phyloP scores from a whole-genome alignment of 441 rosid species.

The Biscutella laevigata region DNA sequence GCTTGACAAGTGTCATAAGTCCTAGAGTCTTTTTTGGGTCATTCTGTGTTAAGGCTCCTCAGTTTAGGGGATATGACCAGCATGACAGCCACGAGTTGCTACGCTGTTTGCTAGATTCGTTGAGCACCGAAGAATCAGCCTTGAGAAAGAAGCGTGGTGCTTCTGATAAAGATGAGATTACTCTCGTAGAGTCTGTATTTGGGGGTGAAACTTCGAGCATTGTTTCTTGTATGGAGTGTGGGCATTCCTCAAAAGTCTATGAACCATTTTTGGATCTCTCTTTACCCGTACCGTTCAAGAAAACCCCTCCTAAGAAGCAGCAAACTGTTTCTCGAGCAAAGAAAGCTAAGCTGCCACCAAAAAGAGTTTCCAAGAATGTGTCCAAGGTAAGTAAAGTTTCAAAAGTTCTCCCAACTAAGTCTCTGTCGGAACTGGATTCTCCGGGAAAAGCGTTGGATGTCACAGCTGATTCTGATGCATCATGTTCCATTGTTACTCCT shows the following conservation, averaged over 20 bases:
- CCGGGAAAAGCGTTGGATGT: conserved; percentile 29
- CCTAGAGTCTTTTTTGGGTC: conserved; percentile 59
- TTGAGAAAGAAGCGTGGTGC: conserved; percentile 36
- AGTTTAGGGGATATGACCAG: conserved; percentile 85
- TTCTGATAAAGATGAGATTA: conserved; percentile 33
- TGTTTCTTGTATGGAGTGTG: conserved; percentile 72
- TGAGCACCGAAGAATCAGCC: conserved; percentile 67
- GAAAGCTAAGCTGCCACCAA: conserved; percentile 66
- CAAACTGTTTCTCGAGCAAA: conserved; percentile 48
- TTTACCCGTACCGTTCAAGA: conserved; percentile 77
- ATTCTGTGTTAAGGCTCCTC: conserved; percentile 72
- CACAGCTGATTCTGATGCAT: conserved; percentile 30
- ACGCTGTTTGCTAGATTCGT: conserved; percentile 67
- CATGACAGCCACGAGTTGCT: conserved; percentile 95
- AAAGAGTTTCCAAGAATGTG: conserved; percentile 38
- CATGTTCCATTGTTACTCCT: conserved; percentile 24
- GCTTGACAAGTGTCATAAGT: conserved; percentile 54
- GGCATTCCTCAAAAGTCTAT: conserved; percentile 68
- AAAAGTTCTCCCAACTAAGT: conserved; percentile 28
- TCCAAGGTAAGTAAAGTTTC: conserved; percentile 41
- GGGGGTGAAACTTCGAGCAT: conserved; percentile 84
- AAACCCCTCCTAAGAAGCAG: conserved; percentile 47
- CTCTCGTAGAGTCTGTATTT: conserved; percentile 66
- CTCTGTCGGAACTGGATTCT: conserved; percentile 27
- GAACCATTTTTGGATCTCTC: conserved; percentile 93